Percentiles rank a stretch among this genome's conserved stretches.
Conservation (phyloP, 2,329 filamentous ascomycete genomes). For the Cercospora zeae-maydis region DNA sequence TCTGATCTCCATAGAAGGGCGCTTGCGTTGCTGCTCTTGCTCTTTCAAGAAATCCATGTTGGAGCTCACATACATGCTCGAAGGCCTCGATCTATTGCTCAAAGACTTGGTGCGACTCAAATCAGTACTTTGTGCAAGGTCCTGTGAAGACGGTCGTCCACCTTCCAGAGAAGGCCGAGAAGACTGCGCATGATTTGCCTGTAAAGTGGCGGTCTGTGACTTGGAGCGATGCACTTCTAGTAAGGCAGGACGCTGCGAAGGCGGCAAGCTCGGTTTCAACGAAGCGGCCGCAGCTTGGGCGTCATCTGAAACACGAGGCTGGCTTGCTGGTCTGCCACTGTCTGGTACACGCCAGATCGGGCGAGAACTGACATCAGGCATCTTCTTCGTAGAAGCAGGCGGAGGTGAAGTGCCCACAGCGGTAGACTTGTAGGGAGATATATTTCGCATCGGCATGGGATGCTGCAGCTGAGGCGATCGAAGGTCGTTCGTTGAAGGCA, state of each 20-base stretch:
- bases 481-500: neutral
- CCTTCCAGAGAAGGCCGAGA: slow-evolving; percentile 69
- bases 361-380: slow-evolving; percentile 41
- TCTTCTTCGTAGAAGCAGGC: slow-evolving; percentile 37
- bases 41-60: slow-evolving; percentile 80
- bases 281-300: slow-evolving; percentile 37
- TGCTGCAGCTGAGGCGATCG: slow-evolving; percentile 37
- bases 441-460: slow-evolving; percentile 47
- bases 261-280: slow-evolving; percentile 36
- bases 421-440: slow-evolving; percentile 58
- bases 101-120: slow-evolving; percentile 60
- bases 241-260: slow-evolving; percentile 40
- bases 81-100: slow-evolving; percentile 66
- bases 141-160: slow-evolving; percentile 60
- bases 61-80: slow-evolving; percentile 78
- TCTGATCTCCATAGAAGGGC: slow-evolving; percentile 34
- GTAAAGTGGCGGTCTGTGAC: slow-evolving; percentile 46
- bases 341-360: slow-evolving; percentile 56
- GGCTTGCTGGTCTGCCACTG: slow-evolving; percentile 48
- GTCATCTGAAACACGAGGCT: slow-evolving; percentile 45
- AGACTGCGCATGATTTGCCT: slow-evolving; percentile 43
- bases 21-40: slow-evolving; percentile 51
- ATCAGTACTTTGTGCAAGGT: slow-evolving; percentile 52
- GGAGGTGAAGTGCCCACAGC: slow-evolving; percentile 46
- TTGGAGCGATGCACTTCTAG: slow-evolving; percentile 48